Percentiles rank a stretch among this genome's conserved stretches.
Conservation (phyloP, 2,329 filamentous ascomycete species). For the Xylariales sp. region DNA sequence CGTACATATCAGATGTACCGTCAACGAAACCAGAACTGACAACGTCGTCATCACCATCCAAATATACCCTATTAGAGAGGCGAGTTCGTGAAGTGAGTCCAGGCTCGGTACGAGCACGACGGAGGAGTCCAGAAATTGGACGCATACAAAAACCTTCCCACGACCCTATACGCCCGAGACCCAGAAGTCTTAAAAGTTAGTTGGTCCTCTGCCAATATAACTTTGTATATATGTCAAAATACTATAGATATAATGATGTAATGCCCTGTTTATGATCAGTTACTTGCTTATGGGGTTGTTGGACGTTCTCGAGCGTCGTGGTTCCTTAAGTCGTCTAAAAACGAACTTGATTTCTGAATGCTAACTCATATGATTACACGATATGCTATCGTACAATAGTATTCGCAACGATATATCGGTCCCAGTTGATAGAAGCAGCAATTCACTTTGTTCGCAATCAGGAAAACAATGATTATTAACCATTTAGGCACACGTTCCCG, state of each 20-base stretch:
- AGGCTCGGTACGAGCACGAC: conserved; percentile 50
- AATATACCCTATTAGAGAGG: conserved; percentile 41
- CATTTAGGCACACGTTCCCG: too few relatives aligned
- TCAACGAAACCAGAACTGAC: conserved; percentile 34
- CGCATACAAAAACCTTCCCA: conserved; percentile 61
- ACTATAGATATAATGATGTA: conserved; percentile 39
- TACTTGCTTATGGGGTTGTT: conserved; percentile 10
- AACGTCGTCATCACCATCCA: conserved; percentile 49
- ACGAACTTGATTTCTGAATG: conserved; percentile 1
- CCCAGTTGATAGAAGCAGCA: background rate
- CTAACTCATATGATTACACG: conserved; percentile 20
- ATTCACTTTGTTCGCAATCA: conserved; percentile 2
- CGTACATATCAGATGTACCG: conserved; percentile 41
- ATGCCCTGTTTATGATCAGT: conserved; percentile 27
- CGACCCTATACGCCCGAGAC: conserved; percentile 56
- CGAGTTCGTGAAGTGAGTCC: conserved; percentile 51
- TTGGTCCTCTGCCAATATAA: conserved; percentile 33
- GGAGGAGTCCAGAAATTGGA: conserved; percentile 60
- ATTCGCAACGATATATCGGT: background rate
- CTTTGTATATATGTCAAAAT: conserved; percentile 52
- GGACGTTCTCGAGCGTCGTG: conserved; percentile 17
- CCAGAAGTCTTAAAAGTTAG: conserved; percentile 54
- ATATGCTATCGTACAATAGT: conserved; percentile 7
- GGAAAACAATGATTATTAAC: background rate
- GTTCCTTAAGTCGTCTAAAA: background rate